Base-by-base conservation (phyloP, 2,329 filamentous ascomycete species). In the Xylariaceae sp. region DNA sequence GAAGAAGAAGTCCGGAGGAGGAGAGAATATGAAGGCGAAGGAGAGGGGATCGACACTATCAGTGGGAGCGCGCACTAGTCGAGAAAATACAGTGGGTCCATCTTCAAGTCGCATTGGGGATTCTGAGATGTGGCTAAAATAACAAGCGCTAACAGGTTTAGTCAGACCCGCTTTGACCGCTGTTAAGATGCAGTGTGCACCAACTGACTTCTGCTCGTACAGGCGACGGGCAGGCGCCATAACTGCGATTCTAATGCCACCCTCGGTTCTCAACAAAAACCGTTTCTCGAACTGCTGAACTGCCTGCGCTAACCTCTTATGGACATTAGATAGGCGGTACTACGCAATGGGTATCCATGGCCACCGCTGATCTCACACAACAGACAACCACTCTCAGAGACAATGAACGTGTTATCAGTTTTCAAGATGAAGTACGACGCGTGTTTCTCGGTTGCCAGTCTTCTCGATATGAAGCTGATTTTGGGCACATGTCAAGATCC, bases 11-110 rank as follows among this genome's bases (percentile, higher is more conserved):
- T 23, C 23, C 37, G 17, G 35, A 56, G 56, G 53, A 48, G 37
- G 45, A 54, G 35, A 51, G n/a, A 54, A 53, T 35, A 15, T 13
- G 51, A 57, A 53, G 37, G 44, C 30, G 47, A 11, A 49, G 37
- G 48, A 54, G 55, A 39, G 35, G 30, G 50, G 56, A 48, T 45
- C 42, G 17, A 48, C 7, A 45, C n/a, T 11, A 6, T 45, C 6
- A 13, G 9, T 11, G n/a, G n/a, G n/a, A 48, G 45, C 7, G 18
- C 3, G 45, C 9, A 17, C 15, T 15, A 17, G 8, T 18, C 17
- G 5, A 30, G 47, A 45, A 45, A 45, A n/a, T 45, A 6, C n/a
- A 45, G 42, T 45, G 42, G 42, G 13, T 3, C 42, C 42, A 15
- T 42, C 37, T 11, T 15, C 42, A 45, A 13, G 42, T 45, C 13